Evolutionary conservation across 2,329 filamentous ascomycete genomes (phyloP), one percentile per base, ranked within the genome.

Genomic region (Scolecobasidium constrictum): DNA sequence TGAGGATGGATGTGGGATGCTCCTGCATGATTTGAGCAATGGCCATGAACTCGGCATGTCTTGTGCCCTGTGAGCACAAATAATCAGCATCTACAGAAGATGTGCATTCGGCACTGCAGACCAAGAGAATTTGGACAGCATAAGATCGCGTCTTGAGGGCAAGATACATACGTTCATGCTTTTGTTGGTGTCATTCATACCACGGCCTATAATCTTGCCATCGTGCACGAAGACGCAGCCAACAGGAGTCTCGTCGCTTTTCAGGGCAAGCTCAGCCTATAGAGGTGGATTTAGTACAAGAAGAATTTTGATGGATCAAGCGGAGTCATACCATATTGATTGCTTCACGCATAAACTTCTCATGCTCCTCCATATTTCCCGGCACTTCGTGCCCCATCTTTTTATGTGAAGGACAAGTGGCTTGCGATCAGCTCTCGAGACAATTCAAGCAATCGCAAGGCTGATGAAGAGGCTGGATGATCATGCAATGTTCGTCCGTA

Each of bases 161-260:
- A n/a, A n/a, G n/a, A n/a, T n/a, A 57, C 65, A 40, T 60, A 75
- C 72, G 58, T 77, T 78, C 56, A 90, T 78, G 19, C 84, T 92
- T 52, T 84, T 73, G 55, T 95, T 98, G 42, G 92, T 98, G 49
- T 93, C 92, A 55, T 98, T 98, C 84, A 95, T 95, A 48, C 92
- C 92, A 49, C 75, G 76, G 34, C 86, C 88, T 50, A 98, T 87
- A 49, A 95, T 73, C 51, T 77, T 71, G 50, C 78, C 81, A 20
- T 85, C 65, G 57, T 87, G 75, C 17, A 96, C 88, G 42, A 98
- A 79, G 22, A 98, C 87, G 62, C 92, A 98, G 38, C 92, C 93
- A 16, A 98, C 92, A 1, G 92, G 92, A 1, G 93, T 96, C 66
- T 98, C 92, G 53, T 94, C 88, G 48, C 77, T 84, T 52, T 69